These are phyloP conservation scores for Lachancea nothofagi DNA, from an alignment of 805 yeast species.

Conservation along the genomic window DNA sequence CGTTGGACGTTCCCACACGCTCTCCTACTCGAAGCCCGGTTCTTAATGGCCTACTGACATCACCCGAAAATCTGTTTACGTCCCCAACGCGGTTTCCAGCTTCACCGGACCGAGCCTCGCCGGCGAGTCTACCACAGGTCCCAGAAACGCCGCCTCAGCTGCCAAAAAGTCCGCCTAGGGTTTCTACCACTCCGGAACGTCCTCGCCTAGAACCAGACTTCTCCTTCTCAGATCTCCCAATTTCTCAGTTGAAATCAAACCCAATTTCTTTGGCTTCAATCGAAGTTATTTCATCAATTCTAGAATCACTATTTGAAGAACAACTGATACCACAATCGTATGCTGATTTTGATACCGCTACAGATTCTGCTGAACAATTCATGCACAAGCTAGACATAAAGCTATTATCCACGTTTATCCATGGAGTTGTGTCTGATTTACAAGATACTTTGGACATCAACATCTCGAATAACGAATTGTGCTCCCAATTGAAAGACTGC, in stretches of 20 bases:
- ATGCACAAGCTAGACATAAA: slow-evolving; percentile 26
- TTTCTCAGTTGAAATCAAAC: slow-evolving; percentile 20
- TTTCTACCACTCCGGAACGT: no score
- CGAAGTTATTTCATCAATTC: slow-evolving; percentile 20
- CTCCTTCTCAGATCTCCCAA: slow-evolving; percentile 15
- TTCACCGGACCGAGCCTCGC: neutral
- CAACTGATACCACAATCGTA: slow-evolving; percentile 24
- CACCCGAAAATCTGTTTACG: neutral
- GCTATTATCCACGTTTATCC: slow-evolving; percentile 20
- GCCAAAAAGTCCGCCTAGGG: neutral
- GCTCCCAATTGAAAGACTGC: slow-evolving; percentile 21
- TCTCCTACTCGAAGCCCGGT: slow-evolving; percentile 1
- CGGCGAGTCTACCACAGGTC: neutral
- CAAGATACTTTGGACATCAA: slow-evolving; percentile 30
- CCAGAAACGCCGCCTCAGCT: neutral
- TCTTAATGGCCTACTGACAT: neutral
- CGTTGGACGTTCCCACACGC: neutral
- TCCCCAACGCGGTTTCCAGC: neutral
- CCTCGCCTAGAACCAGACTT: slow-evolving; percentile 9
- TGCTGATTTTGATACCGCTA: slow-evolving; percentile 18
- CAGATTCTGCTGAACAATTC: slow-evolving; percentile 15
- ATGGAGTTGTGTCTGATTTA: slow-evolving; percentile 21
- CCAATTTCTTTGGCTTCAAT: slow-evolving; percentile 24
- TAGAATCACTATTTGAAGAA: slow-evolving; percentile 19
- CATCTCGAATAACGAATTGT: slow-evolving; percentile 29